Conservation (phyloP, 495 filamentous ascomycete species). For the Friedmanniomyces endolithicus region DNA sequence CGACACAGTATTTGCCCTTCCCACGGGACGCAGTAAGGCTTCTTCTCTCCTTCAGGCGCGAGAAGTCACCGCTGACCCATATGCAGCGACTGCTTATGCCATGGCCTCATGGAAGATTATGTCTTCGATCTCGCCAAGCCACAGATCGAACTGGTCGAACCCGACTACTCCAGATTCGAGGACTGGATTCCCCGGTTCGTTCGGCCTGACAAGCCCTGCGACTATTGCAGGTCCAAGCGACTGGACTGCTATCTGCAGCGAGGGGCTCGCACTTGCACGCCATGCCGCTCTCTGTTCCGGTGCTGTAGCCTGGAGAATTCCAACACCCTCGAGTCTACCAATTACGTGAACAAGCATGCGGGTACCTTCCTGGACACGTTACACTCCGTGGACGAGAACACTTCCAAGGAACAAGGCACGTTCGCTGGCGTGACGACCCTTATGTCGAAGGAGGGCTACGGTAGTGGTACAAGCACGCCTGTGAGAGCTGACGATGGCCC, state of each 20-base stretch:
- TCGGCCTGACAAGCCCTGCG: slow-evolving; percentile 47
- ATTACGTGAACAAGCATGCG: slow-evolving; percentile 32
- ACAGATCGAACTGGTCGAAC: slow-evolving; percentile 2
- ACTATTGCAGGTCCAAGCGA: slow-evolving; percentile 54
- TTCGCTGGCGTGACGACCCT: slow-evolving; percentile 26
- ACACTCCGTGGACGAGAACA: slow-evolving; percentile 40
- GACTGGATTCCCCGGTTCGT: slow-evolving; percentile 31
- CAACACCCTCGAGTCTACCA: slow-evolving; percentile 29
- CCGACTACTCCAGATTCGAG: slow-evolving; percentile 20
- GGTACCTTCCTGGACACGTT: slow-evolving; percentile 41
- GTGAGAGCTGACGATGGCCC: slow-evolving; percentile 31
- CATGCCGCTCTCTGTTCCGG: slow-evolving; percentile 62
- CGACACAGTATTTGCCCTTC: not conserved
- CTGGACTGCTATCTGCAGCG: slow-evolving; percentile 66
- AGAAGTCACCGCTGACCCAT: not conserved
- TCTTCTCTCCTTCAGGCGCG: not conserved
- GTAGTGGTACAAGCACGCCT: slow-evolving; percentile 10
- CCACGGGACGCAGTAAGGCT: not conserved
- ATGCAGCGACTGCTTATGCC: not conserved
- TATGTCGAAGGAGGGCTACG: slow-evolving; percentile 23
- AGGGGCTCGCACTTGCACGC: slow-evolving; percentile 59
- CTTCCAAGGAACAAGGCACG: slow-evolving; percentile 33
- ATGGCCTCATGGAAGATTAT: not conserved
- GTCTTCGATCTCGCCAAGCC: not conserved
- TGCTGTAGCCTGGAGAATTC: slow-evolving; percentile 51